These are phyloP conservation scores for Xylariomycetidae sp. DNA, from an alignment of 2,329 filamentous ascomycete species.

Conservation along the genomic window DNA sequence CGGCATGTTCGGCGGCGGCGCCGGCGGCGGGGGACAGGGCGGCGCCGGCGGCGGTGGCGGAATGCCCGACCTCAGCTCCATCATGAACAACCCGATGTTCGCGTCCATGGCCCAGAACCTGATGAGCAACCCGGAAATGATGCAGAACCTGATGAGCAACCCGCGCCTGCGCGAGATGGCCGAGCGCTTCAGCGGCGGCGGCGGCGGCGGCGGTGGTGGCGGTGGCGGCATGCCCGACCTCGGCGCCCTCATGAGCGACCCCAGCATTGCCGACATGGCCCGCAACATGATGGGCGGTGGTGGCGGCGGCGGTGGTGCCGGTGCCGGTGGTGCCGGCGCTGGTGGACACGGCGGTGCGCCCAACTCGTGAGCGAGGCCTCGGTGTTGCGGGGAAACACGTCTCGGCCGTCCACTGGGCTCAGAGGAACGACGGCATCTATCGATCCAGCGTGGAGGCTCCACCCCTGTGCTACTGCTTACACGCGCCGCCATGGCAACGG, in stretches of 20 bases:
- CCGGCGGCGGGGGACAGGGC: slow-evolving; percentile 36
- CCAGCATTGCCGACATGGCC: slow-evolving; percentile 80
- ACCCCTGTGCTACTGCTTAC: too few species aligned
- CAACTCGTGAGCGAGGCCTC: too few species aligned
- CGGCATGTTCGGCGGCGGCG: slow-evolving; percentile 63
- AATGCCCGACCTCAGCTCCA: slow-evolving; percentile 78
- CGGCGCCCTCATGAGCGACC: slow-evolving; percentile 81
- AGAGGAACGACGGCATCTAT: too few species aligned
- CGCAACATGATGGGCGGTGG: slow-evolving; percentile 30
- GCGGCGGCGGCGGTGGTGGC: slow-evolving; percentile 50
- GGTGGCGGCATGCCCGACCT: slow-evolving; percentile 87
- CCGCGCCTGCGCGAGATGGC: slow-evolving; percentile 85
- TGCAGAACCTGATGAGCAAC: slow-evolving; percentile 92
- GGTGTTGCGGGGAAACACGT: too few species aligned
- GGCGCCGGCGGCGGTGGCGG: slow-evolving; percentile 60
- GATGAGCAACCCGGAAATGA: slow-evolving; percentile 93
- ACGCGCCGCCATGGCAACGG: too few species aligned
- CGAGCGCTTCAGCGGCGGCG: slow-evolving; percentile 63
- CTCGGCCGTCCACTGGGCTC: too few species aligned
- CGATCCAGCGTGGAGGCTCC: too few species aligned
- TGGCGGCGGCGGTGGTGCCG: slow-evolving; percentile 15
- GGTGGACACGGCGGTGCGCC: too few species aligned
- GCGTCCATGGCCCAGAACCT: slow-evolving; percentile 93
- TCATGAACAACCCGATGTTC: slow-evolving; percentile 99
- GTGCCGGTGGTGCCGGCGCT: slow-evolving; percentile 11